Base-by-base conservation (phyloP, 2,329 filamentous ascomycete species). In the Pseudopyricularia cyperi region DNA sequence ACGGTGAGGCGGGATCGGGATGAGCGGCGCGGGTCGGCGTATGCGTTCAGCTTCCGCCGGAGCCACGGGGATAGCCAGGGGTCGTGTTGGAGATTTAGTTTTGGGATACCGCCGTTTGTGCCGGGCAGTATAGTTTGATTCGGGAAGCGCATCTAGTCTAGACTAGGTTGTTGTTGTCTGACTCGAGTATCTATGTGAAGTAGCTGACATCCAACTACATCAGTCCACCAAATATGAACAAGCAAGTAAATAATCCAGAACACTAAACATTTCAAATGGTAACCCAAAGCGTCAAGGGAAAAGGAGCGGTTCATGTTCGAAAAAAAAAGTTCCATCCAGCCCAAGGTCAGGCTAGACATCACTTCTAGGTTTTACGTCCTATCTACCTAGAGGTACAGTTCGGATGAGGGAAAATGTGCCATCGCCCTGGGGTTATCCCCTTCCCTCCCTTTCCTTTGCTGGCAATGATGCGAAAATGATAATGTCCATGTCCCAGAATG, bases 81-180 rank as follows among this genome's bases (percentile, higher is more conserved):
- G 44, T 14, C 39, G 15, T 22, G 19, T 30, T 28, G 52, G 48
- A 44, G 46, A 37, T 35, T 42, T 49, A 54, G 49, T 30, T 54
- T 35, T 5, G 5, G 26, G 34, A 37, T 32, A 26, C 48, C 48
- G 15, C 48, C 56, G 35, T 52, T 57, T 55, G 59, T 58, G 7
- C 55, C 60, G 7, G 60, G 60, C 4, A 63, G 61, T 52, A 53
- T 63, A 28, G 60, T 63, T 3, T 59, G 53, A 58, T 14, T 4
- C 15, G 14, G 33, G 28, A 9, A 4, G 28, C 9, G 28, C 28
- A 30, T 30, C 4, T n/a, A n/a, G n/a, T n/a, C n/a, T n/a, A n/a
- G n/a, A n/a, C n/a, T n/a, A n/a, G n/a, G n/a, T n/a, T n/a, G n/a
- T n/a, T n/a, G n/a, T n/a, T n/a, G n/a, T n/a, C n/a, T n/a, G n/a